Evolutionary conservation across 768 basidiomycete genomes (phyloP).

Genomic region (Macrocybe gigantea): DNA sequence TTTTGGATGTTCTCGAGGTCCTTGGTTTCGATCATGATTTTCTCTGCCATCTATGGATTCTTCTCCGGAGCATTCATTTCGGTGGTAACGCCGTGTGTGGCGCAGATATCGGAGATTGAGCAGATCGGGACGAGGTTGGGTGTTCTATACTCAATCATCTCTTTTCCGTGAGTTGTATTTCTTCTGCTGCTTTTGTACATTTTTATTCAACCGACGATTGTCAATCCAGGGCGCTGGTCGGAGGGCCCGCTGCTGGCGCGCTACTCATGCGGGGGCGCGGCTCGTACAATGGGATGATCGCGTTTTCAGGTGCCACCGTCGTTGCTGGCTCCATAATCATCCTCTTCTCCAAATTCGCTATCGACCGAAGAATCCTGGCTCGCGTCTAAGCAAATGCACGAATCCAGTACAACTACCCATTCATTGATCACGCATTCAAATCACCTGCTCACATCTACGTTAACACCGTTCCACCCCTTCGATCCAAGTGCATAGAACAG

Average conservation of each 20-base stretch:
- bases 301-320: constrained; percentile 54
- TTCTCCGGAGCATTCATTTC: constrained; percentile 65
- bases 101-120: constrained; percentile 52
- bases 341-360: constrained; percentile 40
- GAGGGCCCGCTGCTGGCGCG: constrained; percentile 59
- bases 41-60: constrained; percentile 56
- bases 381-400: constrained; percentile 30
- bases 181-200: constrained; percentile 4
- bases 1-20: constrained; percentile 49
- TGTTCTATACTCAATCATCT: constrained; percentile 56
- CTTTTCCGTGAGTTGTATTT: constrained; percentile 57
- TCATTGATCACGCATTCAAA: too few relatives aligned
- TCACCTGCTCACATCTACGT: too few relatives aligned
- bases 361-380: constrained; percentile 35
- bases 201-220: neutral
- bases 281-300: constrained; percentile 44
- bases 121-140: constrained; percentile 63
- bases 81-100: constrained; percentile 62
- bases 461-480: too few relatives aligned
- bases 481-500: too few relatives aligned
- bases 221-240: constrained; percentile 48
- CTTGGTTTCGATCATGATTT: constrained; percentile 37
- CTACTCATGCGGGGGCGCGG: constrained; percentile 42
- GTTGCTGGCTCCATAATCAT: constrained; percentile 56
- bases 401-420: too few relatives aligned